Conservation (phyloP, 1,284 basidiomycete genomes). For the Mixia osmundae region DNA sequence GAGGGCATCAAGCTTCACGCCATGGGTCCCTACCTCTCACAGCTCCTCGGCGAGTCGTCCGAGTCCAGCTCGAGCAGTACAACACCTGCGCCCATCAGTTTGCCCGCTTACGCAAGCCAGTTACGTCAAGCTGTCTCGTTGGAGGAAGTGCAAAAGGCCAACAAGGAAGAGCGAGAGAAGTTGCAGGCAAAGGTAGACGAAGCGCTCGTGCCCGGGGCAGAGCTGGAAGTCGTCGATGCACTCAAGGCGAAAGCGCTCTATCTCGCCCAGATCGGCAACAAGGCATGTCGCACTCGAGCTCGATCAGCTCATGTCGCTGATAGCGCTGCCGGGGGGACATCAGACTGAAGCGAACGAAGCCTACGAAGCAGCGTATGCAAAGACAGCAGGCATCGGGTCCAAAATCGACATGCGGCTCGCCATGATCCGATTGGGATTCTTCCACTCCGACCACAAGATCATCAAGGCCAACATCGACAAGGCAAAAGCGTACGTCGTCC, state of each 20-base stretch:
- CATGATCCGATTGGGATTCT: constrained; percentile 72
- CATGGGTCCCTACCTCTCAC: not conserved
- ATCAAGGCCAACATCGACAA: constrained; percentile 49
- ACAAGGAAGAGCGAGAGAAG: constrained; percentile 47
- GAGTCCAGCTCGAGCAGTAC: not conserved
- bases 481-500: constrained; percentile 46
- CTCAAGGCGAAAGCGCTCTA: constrained; percentile 67
- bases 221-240: constrained; percentile 75
- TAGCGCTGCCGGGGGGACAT: constrained; percentile 1
- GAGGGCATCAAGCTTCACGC: constrained; percentile 19
- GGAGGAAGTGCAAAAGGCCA: constrained; percentile 44
- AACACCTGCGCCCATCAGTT: constrained; percentile 24
- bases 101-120: constrained; percentile 19
- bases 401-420: constrained; percentile 80
- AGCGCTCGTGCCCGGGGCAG: constrained; percentile 74
- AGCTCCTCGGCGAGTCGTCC: not conserved
- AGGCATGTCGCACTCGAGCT: constrained; percentile 29
- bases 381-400: constrained; percentile 78
- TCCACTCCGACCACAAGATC: constrained; percentile 58
- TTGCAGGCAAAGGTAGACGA: constrained; percentile 60
- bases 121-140: constrained; percentile 37
- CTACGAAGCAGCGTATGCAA: constrained; percentile 62
- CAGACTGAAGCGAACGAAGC: constrained; percentile 53
- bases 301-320: not conserved
- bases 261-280: constrained; percentile 73